Conservation (phyloP, 495 filamentous ascomycete species). For the Lepraria neglecta region DNA sequence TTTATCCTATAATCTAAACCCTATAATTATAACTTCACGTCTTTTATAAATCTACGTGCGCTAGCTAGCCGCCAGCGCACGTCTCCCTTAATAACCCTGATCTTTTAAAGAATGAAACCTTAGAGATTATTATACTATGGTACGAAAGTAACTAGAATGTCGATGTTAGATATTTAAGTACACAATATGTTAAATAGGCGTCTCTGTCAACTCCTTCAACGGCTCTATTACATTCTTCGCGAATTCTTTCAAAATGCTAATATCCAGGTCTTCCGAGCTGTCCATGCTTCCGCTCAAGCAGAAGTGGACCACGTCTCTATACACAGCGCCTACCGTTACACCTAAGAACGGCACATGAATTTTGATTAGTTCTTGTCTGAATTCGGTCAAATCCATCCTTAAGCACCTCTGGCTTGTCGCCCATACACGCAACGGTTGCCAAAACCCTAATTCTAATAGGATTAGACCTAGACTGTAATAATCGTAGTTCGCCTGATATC, state of each 20-base stretch:
- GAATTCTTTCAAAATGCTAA: neutral
- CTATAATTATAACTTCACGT: too few relatives aligned
- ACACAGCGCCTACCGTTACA: constrained; percentile 8
- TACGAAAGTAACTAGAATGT: too few relatives aligned
- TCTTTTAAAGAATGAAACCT: too few relatives aligned
- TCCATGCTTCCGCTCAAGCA: too few relatives aligned
- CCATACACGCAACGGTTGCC: constrained; percentile 15
- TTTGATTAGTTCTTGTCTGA: constrained; percentile 4
- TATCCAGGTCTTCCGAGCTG: neutral
- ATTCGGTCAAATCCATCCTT: neutral
- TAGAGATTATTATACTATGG: too few relatives aligned
- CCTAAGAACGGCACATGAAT: constrained; percentile 1
- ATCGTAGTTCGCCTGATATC: constrained; percentile 28
- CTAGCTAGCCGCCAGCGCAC: too few relatives aligned
- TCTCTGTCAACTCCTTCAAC: neutral
- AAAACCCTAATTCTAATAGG: constrained; percentile 28
- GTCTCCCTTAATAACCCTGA: too few relatives aligned
- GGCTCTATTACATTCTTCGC: neutral
- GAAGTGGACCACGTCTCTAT: constrained; percentile 1
- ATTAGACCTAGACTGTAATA: constrained; percentile 30
- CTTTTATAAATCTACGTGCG: too few relatives aligned
- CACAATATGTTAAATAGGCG: neutral
- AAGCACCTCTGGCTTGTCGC: neutral
- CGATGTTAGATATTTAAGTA: too few relatives aligned
- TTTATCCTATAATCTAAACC: too few relatives aligned